phyloP scores from a whole-genome alignment of 2,329 filamentous ascomycete species.

The Alternaria sp. region DNA sequence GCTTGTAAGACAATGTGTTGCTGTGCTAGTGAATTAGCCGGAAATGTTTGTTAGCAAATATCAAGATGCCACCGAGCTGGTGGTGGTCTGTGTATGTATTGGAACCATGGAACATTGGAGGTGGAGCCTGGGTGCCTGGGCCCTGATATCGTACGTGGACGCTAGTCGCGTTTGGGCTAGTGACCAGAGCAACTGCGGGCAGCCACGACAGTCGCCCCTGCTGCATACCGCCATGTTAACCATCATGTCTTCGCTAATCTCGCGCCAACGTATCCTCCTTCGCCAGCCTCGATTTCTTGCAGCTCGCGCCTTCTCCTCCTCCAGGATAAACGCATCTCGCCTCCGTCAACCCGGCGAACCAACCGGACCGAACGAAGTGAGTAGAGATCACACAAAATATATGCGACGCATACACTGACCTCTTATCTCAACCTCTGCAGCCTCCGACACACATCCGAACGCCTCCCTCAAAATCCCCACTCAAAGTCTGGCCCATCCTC shows the following conservation, averaged over 20 bases:
- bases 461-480: conserved; percentile 47
- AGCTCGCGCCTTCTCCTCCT: conserved; percentile 34
- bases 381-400: background rate
- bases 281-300: conserved; percentile 7
- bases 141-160: background rate
- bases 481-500: conserved; percentile 54
- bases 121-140: conserved; percentile 2
- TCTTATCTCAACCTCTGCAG: background rate
- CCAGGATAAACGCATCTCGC: conserved; percentile 31
- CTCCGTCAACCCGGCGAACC: conserved; percentile 45
- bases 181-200: conserved; percentile 25
- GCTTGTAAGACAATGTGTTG: background rate
- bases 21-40: background rate
- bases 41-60: background rate
- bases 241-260: conserved; percentile 40
- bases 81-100: background rate
- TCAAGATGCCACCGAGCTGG: background rate
- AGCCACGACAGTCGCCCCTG: conserved; percentile 22
- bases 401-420: background rate
- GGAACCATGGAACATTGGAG: background rate
- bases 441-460: conserved; percentile 40
- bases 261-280: conserved; percentile 16
- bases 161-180: conserved; percentile 5
- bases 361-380: conserved; percentile 46
- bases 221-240: conserved; percentile 31